These are phyloP conservation scores for Picea glauca DNA, from an alignment of 75 land plant genomes.

Conservation along the genomic window DNA sequence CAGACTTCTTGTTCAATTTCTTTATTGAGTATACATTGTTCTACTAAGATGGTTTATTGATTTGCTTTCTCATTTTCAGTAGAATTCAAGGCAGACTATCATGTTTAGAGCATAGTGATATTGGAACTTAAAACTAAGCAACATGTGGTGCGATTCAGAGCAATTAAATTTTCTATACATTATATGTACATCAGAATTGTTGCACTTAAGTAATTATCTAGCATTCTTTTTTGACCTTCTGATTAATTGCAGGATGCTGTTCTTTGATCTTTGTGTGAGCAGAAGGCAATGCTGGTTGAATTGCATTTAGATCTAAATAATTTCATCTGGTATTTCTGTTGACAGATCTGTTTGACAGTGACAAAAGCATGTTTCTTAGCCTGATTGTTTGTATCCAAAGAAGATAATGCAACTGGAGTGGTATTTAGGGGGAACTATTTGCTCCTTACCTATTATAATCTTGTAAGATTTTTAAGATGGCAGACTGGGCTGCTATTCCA, in stretches of 20 bases:
- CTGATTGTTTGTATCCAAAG: background rate
- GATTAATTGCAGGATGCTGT: background rate
- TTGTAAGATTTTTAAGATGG: background rate
- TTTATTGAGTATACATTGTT: too few relatives aligned
- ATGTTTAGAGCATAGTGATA: too few relatives aligned
- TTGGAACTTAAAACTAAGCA: too few relatives aligned
- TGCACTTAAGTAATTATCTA: background rate
- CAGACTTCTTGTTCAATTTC: too few relatives aligned
- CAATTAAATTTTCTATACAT: too few relatives aligned
- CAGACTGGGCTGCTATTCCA: conserved; percentile 9
- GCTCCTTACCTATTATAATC: background rate
- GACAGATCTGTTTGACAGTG: background rate
- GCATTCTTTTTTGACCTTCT: background rate
- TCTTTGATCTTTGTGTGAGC: background rate
- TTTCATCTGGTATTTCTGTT: background rate
- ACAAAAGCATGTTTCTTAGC: background rate
- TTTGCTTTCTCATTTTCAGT: too few relatives aligned
- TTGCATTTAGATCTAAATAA: background rate
- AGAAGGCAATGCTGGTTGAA: background rate
- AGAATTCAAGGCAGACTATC: too few relatives aligned
- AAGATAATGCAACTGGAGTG: conserved; percentile 6
- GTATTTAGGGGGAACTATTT: conserved; percentile 6
- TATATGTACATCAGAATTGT: too few relatives aligned
- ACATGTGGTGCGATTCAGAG: too few relatives aligned
- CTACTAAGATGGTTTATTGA: too few relatives aligned